Evolutionary conservation across 495 filamentous ascomycete species (phyloP).

Genomic region (Podospora anserina): DNA sequence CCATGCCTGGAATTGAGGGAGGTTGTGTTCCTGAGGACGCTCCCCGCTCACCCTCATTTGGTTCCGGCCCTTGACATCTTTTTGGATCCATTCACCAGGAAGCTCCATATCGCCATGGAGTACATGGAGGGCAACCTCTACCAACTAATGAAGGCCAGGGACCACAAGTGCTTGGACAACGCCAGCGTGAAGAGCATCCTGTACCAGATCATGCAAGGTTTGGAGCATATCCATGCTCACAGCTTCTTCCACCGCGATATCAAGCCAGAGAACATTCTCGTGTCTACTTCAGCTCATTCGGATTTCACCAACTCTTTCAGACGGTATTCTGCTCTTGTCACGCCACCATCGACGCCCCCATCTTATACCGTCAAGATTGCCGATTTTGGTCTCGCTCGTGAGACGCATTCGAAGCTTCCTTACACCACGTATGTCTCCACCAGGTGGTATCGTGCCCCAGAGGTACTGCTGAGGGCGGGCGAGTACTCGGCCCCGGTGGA

Average conservation of each 20-base stretch:
- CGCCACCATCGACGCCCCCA: constrained; percentile 89
- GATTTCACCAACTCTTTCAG: constrained; percentile 78
- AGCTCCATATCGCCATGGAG: constrained; percentile 98
- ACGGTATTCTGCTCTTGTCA: constrained; percentile 88
- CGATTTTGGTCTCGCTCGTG: constrained; percentile 96
- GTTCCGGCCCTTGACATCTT: constrained; percentile 99
- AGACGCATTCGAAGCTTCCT: constrained; percentile 91
- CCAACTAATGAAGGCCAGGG: constrained; percentile 96
- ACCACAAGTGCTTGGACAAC: constrained; percentile 88
- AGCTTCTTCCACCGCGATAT: constrained; percentile 99
- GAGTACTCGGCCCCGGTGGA: constrained; percentile 98
- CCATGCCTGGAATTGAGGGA: constrained; percentile 91
- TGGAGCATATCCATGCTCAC: constrained; percentile 96
- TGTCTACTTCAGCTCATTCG: constrained; percentile 82
- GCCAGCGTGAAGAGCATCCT: constrained; percentile 95
- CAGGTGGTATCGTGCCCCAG: constrained; percentile 95
- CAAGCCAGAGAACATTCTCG: constrained; percentile 98
- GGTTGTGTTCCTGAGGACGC: constrained; percentile 88
- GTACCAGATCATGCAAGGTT: constrained; percentile 91
- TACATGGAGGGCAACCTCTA: constrained; percentile 99
- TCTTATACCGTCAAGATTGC: constrained; percentile 97
- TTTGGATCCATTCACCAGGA: constrained; percentile 89
- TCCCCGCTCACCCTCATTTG: constrained; percentile 84
- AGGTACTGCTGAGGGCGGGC: constrained; percentile 89
- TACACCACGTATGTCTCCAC: constrained; percentile 99